Base-by-base conservation (phyloP, 495 filamentous ascomycete genomes). In the Oidiodendron maius region DNA sequence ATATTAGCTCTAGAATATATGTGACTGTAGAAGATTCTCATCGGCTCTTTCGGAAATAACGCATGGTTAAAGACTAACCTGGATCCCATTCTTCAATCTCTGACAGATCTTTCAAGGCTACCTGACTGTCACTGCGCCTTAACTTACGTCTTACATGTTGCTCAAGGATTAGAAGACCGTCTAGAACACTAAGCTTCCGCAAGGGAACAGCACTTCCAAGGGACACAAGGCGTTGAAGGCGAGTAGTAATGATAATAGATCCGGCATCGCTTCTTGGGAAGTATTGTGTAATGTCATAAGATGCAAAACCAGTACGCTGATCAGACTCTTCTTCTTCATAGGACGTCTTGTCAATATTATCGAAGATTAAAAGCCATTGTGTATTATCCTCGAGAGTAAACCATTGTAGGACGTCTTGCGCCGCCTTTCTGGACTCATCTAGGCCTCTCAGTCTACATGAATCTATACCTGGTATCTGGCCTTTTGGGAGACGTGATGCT, bases 191-290 rank as follows among this genome's bases (percentile, higher is more conserved):
- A 47, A 56, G 34, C 35, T 52, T 38, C 1, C 43, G 20, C 24
- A 56, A 51, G 39, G 17, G 12, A 30, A 56, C 42, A 28, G 17
- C n/a, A 52, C n/a, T 17, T 46, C 58, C 54, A 41, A 56, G 55
- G 11, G 26, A 40, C 32, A 16, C 44, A 32, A 62, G 55, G 26
- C 44, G 34, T 32, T 37, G 26, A 46, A 60, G 58, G 22, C 66
- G 62, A 30, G 63, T 69, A 4, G 67, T 72, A 51, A 72, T 59
- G 22, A 72, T 48, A 17, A 71, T 62, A 44, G 61, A 67, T 20
- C 65, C 67, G 44, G 69, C 57, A 51, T 70, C 58, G 39, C 58
- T 55, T 30, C 37, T 43, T 24, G 59, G 60, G 37, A 71, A 59
- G 46, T 68, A 72, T 17, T 50, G 48, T 46, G 51, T 52, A 18